Evolutionary conservation across 345 rosid genomes (phyloP).

Genomic region (Eucalyptus camaldulensis): DNA sequence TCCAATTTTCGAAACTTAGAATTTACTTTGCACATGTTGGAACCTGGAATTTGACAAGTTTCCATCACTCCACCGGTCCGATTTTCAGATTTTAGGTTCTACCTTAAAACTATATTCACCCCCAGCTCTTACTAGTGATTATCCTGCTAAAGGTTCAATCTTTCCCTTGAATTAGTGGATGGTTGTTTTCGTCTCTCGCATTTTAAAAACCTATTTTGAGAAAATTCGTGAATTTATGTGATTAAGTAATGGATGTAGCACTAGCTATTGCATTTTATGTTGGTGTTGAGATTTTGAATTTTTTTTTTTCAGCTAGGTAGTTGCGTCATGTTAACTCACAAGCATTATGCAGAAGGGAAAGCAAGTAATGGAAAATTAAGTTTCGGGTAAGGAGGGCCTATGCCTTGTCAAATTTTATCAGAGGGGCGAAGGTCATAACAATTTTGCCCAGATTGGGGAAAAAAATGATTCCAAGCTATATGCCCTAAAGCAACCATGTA

Average conservation of each 20-base stretch:
- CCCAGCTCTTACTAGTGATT: not conserved
- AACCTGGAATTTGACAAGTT: no score
- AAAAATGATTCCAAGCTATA: no score
- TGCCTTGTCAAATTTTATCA: not conserved
- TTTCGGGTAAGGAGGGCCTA: not conserved
- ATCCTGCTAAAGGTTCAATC: no score
- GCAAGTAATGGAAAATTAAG: not conserved
- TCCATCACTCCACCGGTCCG: no score
- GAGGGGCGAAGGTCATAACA: no score
- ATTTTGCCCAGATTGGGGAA: fast-evolving
- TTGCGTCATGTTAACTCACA: not conserved
- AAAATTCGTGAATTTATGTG: not conserved
- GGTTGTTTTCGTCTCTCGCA: not conserved
- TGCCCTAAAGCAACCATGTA: no score
- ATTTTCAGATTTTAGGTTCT: no score
- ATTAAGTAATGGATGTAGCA: not conserved
- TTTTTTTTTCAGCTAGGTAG: not conserved
- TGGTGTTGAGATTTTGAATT: not conserved
- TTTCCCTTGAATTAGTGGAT: not conserved
- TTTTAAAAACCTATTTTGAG: no score
- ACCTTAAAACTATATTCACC: no score
- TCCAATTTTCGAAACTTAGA: no score
- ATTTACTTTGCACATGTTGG: no score
- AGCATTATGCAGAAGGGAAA: not conserved
- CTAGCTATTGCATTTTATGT: not conserved